Percentiles rank a stretch among this genome's conserved stretches.
Conservation (phyloP, 495 filamentous ascomycete genomes). For the Entonaema liquescens region DNA sequence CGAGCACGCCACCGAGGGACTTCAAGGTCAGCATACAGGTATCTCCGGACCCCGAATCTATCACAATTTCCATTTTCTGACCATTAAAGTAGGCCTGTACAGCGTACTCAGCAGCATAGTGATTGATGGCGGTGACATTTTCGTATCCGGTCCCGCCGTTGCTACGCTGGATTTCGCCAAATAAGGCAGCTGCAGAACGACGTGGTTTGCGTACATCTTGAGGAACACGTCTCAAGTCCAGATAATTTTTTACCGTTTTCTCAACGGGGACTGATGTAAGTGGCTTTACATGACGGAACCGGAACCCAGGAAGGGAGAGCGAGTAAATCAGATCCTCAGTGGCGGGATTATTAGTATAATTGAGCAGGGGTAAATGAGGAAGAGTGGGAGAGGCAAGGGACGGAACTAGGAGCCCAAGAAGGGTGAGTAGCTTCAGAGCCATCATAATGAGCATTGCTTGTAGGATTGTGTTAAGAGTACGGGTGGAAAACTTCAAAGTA, state of each 20-base stretch:
- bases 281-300: neutral
- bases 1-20: neutral
- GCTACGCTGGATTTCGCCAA: constrained; percentile 19
- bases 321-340: neutral
- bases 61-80: constrained; percentile 48
- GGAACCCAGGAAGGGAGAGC: neutral
- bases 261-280: neutral
- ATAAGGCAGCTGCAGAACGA: constrained; percentile 11
- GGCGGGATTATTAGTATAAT: neutral
- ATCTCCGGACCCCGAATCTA: constrained; percentile 74
- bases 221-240: constrained; percentile 16
- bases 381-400: neutral
- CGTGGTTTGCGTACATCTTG: neutral
- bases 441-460: neutral
- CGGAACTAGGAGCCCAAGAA: neutral
- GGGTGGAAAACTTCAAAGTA: neutral
- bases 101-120: constrained; percentile 53
- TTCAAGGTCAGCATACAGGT: constrained; percentile 53
- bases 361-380: neutral
- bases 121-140: constrained; percentile 50
- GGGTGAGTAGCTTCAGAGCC: neutral
- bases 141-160: constrained; percentile 40
- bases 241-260: constrained; percentile 12
- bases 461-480: neutral
- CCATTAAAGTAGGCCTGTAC: constrained; percentile 46